Evolutionary conservation across 257 asterid species (phyloP).

Genomic region (Perilla frutescens): DNA sequence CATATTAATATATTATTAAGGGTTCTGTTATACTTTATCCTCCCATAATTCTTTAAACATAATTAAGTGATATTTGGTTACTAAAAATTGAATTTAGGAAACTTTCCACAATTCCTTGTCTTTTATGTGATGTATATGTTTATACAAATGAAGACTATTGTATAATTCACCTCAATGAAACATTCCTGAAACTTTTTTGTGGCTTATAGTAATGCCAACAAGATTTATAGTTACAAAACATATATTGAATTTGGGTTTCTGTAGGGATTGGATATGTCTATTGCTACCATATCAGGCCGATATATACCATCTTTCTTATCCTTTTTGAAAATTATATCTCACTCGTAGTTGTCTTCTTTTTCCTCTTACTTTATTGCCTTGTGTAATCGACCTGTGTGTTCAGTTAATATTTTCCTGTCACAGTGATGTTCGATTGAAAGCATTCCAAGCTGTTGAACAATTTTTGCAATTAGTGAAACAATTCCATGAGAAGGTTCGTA

Average conservation of each 20-base stretch:
- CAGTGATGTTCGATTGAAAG: slow-evolving; percentile 93
- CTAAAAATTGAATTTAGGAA: no score
- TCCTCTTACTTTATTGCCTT: slow-evolving; percentile 25
- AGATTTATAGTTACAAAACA: not conserved
- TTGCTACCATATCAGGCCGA: not conserved
- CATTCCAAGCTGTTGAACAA: slow-evolving; percentile 94
- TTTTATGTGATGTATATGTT: not conserved
- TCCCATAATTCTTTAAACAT: no score
- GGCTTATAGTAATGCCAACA: slow-evolving; percentile 28
- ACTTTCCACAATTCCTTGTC: not conserved
- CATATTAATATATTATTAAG: no score
- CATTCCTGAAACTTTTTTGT: slow-evolving; percentile 4
- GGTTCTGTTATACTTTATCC: no score
- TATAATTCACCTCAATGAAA: slow-evolving; percentile 14
- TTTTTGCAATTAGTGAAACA: slow-evolving; percentile 90
- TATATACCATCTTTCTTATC: slow-evolving; percentile 19
- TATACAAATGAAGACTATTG: not conserved
- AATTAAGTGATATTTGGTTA: no score
- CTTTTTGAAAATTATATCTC: not conserved
- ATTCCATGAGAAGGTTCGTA: slow-evolving; percentile 72
- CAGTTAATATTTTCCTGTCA: slow-evolving; percentile 26
- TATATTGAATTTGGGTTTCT: slow-evolving; percentile 1
- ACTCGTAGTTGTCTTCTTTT: slow-evolving; percentile 17
- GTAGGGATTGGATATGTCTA: slow-evolving; percentile 13
- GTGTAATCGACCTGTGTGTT: slow-evolving; percentile 22